Base-by-base conservation (phyloP, 2,329 filamentous ascomycete genomes). In the Clarireedia homoeocarpa region DNA sequence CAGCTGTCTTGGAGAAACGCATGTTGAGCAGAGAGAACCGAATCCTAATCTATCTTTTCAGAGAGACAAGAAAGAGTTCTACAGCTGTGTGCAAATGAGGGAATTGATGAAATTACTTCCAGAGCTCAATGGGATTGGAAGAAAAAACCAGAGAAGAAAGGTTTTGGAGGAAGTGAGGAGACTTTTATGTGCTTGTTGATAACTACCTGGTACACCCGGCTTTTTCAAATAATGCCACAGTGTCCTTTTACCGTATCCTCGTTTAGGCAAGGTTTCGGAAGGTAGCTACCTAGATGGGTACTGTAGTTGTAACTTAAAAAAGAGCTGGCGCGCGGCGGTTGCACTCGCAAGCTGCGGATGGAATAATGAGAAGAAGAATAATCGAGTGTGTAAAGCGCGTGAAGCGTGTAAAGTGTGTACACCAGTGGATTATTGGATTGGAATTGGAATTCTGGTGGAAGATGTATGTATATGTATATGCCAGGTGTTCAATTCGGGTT, bases 1-100 rank as follows among this genome's bases (percentile, higher is more conserved):
- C 86, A 68, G 90, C 82, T 70, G 87, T 83, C 72, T 87, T 78
- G 76, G 88, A 86, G 75, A 95, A 84, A 83, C 87, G 89, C 90
- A 95, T 95, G 51, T 45, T 63, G 62, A 56, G 52, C 51, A 62
- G 53, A 53, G 54, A 54, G 58, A 62, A 62, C 56, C 26, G 54
- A 24, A 27, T 50, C 58, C 55, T 44, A 58, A 63, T 64, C 60
- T 55, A 62, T 53, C 48, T 46, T 56, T 58, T 50, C 5, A 30
- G 50, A 62, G 55, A 39, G 60, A 62, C 17, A 46, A 57, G 57
- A 54, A 55, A 26, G 58, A 61, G 46, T 44, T 62, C 61, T 52
- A 62, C 62, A 58, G 26, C 50, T 40, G 26, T 53, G 62, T 46
- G 50, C 57, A 60, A 63, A 59, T 59, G 61, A 54, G 50, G 26